Base-by-base conservation (phyloP, 306 rosid species). In the Mimosa bimucronata region DNA sequence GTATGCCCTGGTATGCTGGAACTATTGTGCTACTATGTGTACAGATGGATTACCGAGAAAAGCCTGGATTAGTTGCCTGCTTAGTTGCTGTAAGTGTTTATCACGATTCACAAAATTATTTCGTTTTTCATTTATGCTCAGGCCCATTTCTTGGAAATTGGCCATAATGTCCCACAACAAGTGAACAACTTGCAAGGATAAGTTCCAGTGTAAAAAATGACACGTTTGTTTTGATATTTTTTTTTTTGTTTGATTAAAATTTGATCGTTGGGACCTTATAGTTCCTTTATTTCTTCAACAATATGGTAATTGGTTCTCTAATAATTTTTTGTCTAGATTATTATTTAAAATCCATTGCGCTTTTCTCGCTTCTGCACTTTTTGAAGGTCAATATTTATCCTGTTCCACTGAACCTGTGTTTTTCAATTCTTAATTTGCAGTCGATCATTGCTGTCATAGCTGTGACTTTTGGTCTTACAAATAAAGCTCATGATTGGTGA, bases 1-100 rank as follows among this genome's bases (percentile, higher is more conserved):
- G 97, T 44, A 10, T 88, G 79, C 98, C 97, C 25, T 94, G 97
- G 97, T 92, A 92, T 52, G 21, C 88, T 68, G 96, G 97, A 89
- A 9, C 91, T 69, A 79, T 94, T 66, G 57, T 94, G 41, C 73
- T 92, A 9, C 88, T 90, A 50, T 94, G 86, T 74, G 84, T 83
- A 16, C 91, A 41, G 2, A 90, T 92, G 85, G 98, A 94, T 83
- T 74, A 83, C 80, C 77, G 97, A 68, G 98, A 94, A 79, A 94
- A 94, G 78, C 89, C 97, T 74, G 98, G 98, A 80, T 86, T 88
- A 69, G 88, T 90, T 74, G 98, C 98, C 2, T 94, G 98, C 84
- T 52, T 81, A 7, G 38, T 94, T 62, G 97, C 90, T 62, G 98
- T 94, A 91, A 90, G 98, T 94, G 62, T 74, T 65, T 69, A 7